phyloP scores from a whole-genome alignment of 352 stramenopile genomes.

The Pythium oligandrum region DNA sequence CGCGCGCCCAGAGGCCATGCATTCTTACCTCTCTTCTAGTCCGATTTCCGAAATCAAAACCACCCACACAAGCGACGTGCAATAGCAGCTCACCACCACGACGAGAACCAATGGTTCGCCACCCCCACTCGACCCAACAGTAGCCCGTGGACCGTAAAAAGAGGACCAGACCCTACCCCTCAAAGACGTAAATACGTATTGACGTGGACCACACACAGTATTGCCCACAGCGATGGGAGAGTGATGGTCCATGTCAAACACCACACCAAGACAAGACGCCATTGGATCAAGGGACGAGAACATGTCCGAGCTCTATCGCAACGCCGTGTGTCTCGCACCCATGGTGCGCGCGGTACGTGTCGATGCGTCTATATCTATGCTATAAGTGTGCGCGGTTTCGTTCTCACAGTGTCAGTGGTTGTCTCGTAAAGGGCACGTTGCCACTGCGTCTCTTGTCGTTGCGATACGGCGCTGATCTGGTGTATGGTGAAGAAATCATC shows the following conservation, averaged over 20 bases:
- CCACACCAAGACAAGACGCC: not conserved
- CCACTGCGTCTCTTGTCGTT: conserved; percentile 89
- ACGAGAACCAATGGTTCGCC: conserved; percentile 29
- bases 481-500: conserved; percentile 95
- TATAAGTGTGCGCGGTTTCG: conserved; percentile 1
- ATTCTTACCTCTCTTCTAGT: conserved; percentile 81
- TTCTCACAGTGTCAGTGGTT: conserved; percentile 4
- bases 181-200: conserved; percentile 7
- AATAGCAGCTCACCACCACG: conserved; percentile 5
- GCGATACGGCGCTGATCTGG: conserved; percentile 88
- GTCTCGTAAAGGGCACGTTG: conserved; percentile 69
- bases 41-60: conserved; percentile 81
- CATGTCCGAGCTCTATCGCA: conserved; percentile 57
- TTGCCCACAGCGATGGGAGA: not conserved
- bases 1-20: not conserved
- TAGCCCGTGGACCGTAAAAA: conserved; percentile 7
- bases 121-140: conserved; percentile 5
- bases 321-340: conserved; percentile 82
- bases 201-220: too few relatives aligned
- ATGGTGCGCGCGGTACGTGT: conserved; percentile 92
- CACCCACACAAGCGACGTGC: not conserved
- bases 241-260: conserved; percentile 11
- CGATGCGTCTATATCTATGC: not conserved
- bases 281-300: not conserved
- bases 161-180: not conserved